Evolutionary conservation across 345 rosid genomes (phyloP).

Genomic region (Iberis pinnata): DNA sequence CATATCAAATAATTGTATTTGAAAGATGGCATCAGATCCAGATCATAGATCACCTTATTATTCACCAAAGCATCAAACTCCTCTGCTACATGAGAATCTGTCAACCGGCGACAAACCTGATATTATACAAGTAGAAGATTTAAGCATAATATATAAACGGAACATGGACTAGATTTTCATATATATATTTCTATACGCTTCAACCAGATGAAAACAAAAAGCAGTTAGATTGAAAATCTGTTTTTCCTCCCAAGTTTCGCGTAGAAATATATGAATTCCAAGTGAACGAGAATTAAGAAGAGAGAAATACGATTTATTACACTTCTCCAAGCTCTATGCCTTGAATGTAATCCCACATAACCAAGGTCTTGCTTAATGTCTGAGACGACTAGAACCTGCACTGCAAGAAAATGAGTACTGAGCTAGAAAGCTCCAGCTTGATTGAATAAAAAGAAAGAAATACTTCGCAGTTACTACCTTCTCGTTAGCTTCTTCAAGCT

Average conservation of each 20-base stretch:
- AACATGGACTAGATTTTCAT: background rate
- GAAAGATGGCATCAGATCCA: slow-evolving; percentile 7
- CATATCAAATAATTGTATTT: background rate
- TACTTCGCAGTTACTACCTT: slow-evolving; percentile 44
- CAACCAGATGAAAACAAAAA: background rate
- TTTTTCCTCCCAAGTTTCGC: slow-evolving; percentile 6
- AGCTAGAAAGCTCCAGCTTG: slow-evolving; percentile 18
- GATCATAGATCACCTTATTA: slow-evolving; percentile 47
- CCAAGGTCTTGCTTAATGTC: slow-evolving; percentile 83
- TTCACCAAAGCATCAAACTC: slow-evolving; percentile 74
- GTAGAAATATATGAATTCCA: background rate
- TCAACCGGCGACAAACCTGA: slow-evolving; percentile 71
- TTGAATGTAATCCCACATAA: slow-evolving; percentile 46
- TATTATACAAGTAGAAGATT: slow-evolving; percentile 23
- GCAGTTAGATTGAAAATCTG: background rate
- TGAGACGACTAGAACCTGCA: slow-evolving; percentile 81
- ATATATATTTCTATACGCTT: background rate
- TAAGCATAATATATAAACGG: background rate
- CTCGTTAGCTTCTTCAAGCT: slow-evolving; percentile 66
- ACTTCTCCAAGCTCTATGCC: slow-evolving; percentile 81
- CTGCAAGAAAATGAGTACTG: slow-evolving; percentile 33
- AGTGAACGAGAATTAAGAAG: slow-evolving; percentile 11
- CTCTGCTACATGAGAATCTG: slow-evolving; percentile 61
- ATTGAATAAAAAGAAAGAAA: background rate
- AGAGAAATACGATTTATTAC: slow-evolving; percentile 34